Evolutionary conservation across 177 flowering plant genomes (phyloP).

Genomic region (Vitis hybrid): DNA sequence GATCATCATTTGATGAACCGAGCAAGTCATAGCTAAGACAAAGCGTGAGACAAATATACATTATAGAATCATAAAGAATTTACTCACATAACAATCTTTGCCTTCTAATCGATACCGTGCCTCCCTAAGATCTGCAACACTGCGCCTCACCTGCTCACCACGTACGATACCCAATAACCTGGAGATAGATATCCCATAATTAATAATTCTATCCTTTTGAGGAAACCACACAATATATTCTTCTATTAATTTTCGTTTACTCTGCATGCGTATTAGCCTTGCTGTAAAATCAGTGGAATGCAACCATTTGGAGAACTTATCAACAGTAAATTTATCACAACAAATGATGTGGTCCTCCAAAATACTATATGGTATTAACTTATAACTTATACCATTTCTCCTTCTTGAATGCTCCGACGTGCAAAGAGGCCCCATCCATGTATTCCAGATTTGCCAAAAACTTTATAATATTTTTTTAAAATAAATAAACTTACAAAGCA

Average conservation of each 20-base stretch:
- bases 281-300: too few relatives aligned
- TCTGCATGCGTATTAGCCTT: too few relatives aligned
- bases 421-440: slow-evolving; percentile 99
- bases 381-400: slow-evolving; percentile 73
- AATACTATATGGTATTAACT: background rate
- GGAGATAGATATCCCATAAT: slow-evolving; percentile 2
- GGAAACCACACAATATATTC: too few relatives aligned
- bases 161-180: slow-evolving; percentile 60
- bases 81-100: slow-evolving; percentile 76
- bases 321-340: background rate
- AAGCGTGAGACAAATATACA: too few relatives aligned
- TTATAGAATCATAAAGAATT: background rate
- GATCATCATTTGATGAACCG: too few relatives aligned
- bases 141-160: slow-evolving; percentile 64
- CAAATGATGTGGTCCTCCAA: background rate
- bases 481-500: too few relatives aligned
- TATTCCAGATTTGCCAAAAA: slow-evolving; percentile 86
- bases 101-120: slow-evolving; percentile 46
- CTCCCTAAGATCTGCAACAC: slow-evolving; percentile 69
- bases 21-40: too few relatives aligned
- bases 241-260: too few relatives aligned
- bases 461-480: too few relatives aligned
- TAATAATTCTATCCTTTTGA: too few relatives aligned
- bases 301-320: too few relatives aligned
- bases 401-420: slow-evolving; percentile 77